Evolutionary conservation across 106 monocot genomes (phyloP), one percentile per base, ranked within the genome.

Genomic region (Amphibolis antarctica): DNA sequence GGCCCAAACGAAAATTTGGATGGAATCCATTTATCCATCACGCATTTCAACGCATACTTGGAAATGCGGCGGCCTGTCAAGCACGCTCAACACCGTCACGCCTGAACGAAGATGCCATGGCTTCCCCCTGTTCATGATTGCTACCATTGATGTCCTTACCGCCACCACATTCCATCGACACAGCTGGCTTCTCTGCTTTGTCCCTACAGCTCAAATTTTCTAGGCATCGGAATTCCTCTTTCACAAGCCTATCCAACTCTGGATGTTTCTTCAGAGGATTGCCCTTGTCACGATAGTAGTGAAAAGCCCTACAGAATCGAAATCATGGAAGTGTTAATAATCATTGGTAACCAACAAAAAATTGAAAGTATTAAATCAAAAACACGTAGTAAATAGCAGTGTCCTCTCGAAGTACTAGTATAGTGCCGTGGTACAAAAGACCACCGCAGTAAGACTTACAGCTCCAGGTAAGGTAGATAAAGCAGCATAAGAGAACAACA

Each of bases 171-270:
- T 74, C 79, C 49, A 76, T 80, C 24, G 23, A 36, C 0, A 43
- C 44, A 1, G 70, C 19, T 0, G 65, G 52, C 31, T 82, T 83
- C 0, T 66, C 77, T 15, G 44, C 62, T 48, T 71, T 84, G 43
- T 85, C 83, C 58, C 69, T 84, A 7, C 67, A 72, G 66, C 63
- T 81, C 66, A 98, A 91, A 59, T 91, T 76, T 3, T 91, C 78
- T 15, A 98, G 17, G 63, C 76, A 76, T 20, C 63, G 75, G 44
- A 78, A 96, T 17, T 96, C 96, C 51, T 91, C 90, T 55, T 27
- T 80, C 10, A 98, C 72, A 22, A 98, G 74, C 71, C 71, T 78
- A 0, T 87, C 91, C 70, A 98, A 61, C 69, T 87, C 87, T 12
- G 78, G 78, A 25, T 88, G 62, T 67, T 80, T 89, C 55, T 67